Evolutionary conservation across 495 filamentous ascomycete genomes (phyloP).

Genomic region (Aspergillus carlsbadensis): DNA sequence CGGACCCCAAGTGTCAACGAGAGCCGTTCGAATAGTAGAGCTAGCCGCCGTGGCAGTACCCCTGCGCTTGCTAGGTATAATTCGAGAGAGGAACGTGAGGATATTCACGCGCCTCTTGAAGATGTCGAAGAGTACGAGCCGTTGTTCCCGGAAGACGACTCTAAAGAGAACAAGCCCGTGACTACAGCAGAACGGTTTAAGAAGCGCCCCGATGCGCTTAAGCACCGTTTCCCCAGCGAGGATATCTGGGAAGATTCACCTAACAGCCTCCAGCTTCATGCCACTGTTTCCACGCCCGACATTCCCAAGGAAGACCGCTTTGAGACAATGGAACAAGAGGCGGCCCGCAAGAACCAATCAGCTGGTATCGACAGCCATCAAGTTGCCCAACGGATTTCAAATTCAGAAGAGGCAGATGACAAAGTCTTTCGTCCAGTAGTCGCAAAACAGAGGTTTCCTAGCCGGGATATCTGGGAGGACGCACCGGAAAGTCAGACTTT

Average conservation of each 20-base stretch:
- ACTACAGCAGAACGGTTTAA: constrained; percentile 61
- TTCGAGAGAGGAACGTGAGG: constrained; percentile 53
- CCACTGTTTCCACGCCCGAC: constrained; percentile 84
- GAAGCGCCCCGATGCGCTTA: constrained; percentile 56
- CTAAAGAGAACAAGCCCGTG: constrained; percentile 57
- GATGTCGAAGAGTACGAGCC: constrained; percentile 95
- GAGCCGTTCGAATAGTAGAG: constrained; percentile 72
- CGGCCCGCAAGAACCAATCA: constrained; percentile 46
- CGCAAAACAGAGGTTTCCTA: constrained; percentile 79
- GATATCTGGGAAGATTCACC: constrained; percentile 98
- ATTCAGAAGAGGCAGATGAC: constrained; percentile 34
- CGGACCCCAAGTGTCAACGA: constrained; percentile 53
- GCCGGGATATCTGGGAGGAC: constrained; percentile 96
- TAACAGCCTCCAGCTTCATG: constrained; percentile 76
- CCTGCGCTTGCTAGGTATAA: constrained; percentile 47
- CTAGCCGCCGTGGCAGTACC: constrained; percentile 56
- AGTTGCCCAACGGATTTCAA: constrained; percentile 41
- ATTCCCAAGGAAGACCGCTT: constrained; percentile 38
- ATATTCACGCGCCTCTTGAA: constrained; percentile 69
- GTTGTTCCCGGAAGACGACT: constrained; percentile 79
- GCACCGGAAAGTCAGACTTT: constrained; percentile 78
- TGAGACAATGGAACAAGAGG: constrained; percentile 58
- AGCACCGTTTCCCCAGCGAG: constrained; percentile 84
- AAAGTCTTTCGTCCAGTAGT: constrained; percentile 48
- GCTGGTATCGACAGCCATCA: constrained; percentile 47